Evolutionary conservation across 345 rosid species (phyloP).

Genomic region (Salix viminalis): DNA sequence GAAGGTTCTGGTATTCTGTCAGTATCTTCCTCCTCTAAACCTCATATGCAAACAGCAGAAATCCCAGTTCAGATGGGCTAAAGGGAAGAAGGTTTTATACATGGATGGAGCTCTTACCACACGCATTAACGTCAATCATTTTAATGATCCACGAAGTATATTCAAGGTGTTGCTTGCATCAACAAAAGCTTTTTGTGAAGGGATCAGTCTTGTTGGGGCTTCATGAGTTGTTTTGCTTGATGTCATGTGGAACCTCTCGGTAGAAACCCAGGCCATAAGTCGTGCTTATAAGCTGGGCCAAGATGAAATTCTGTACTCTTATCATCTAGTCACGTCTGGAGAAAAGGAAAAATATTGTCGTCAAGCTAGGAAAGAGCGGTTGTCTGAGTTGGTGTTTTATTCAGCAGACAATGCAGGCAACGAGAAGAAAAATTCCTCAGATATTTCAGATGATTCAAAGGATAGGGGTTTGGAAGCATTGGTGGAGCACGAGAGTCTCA

Average conservation of each 20-base stretch:
- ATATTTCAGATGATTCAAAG: background rate
- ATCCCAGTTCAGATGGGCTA: slow-evolving; percentile 37
- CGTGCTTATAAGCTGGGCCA: slow-evolving; percentile 82
- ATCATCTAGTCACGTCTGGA: slow-evolving; percentile 57
- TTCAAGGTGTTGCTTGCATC: slow-evolving; percentile 76
- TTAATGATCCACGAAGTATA: slow-evolving; percentile 48
- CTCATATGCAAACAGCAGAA: slow-evolving; percentile 43
- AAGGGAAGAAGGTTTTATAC: slow-evolving; percentile 41
- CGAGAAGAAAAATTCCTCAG: background rate
- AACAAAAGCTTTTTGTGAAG: slow-evolving; percentile 71
- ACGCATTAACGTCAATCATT: slow-evolving; percentile 43
- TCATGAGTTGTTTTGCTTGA: slow-evolving; percentile 83
- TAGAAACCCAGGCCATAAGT: slow-evolving; percentile 76
- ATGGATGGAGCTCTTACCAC: slow-evolving; percentile 45
- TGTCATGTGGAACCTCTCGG: slow-evolving; percentile 84
- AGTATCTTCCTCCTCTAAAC: slow-evolving; percentile 44
- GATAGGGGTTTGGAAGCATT: slow-evolving; percentile 38
- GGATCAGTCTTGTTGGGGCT: slow-evolving; percentile 76
- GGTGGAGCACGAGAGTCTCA: slow-evolving; percentile 18
- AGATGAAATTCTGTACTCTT: slow-evolving; percentile 48
- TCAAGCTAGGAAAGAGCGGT: slow-evolving; percentile 50
- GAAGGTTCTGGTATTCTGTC: slow-evolving; percentile 61
- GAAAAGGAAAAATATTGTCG: slow-evolving; percentile 50
- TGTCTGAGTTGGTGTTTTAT: slow-evolving; percentile 46
- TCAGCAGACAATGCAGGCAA: slow-evolving; percentile 5